Percentiles rank a stretch among this genome's conserved stretches.
Conservation (phyloP, 176 grass and related monocot species). For the Phyllostachys edulis region DNA sequence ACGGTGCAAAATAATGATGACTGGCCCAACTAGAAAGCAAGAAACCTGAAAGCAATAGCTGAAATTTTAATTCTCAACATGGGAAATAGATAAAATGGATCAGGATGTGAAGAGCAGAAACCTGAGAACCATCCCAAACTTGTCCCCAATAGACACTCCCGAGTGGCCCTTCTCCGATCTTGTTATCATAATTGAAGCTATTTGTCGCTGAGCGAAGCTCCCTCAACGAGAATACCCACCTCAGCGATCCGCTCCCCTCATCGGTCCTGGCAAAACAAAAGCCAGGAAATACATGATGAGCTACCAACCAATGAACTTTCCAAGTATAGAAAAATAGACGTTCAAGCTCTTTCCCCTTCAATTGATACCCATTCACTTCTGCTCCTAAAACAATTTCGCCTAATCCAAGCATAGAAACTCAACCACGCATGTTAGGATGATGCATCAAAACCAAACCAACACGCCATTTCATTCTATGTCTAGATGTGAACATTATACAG, state of each 20-base stretch:
- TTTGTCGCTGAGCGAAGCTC: constrained; percentile 79
- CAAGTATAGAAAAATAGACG: neutral
- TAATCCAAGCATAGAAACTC: neutral
- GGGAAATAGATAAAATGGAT: constrained; percentile 6
- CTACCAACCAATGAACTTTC: neutral
- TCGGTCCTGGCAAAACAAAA: constrained; percentile 43
- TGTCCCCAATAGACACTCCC: constrained; percentile 86
- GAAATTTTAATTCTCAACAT: constrained; percentile 8
- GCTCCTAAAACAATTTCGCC: neutral
- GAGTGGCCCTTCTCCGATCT: constrained; percentile 68
- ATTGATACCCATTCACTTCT: neutral
- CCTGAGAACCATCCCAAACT: constrained; percentile 89
- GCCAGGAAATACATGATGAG: neutral
- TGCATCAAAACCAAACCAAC: neutral
- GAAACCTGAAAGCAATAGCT: neutral
- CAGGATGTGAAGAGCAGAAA: constrained; percentile 22
- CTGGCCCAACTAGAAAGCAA: neutral
- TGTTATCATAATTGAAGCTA: constrained; percentile 90
- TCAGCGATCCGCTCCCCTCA: constrained; percentile 39
- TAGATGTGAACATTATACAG: neutral
- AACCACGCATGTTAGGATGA: neutral
- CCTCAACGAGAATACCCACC: constrained; percentile 70
- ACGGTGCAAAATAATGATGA: constrained; percentile 26
- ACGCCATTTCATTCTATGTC: neutral
- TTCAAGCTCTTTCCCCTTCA: neutral